phyloP scores from a whole-genome alignment of 805 yeast species.

The Maudiozyma bulderi region DNA sequence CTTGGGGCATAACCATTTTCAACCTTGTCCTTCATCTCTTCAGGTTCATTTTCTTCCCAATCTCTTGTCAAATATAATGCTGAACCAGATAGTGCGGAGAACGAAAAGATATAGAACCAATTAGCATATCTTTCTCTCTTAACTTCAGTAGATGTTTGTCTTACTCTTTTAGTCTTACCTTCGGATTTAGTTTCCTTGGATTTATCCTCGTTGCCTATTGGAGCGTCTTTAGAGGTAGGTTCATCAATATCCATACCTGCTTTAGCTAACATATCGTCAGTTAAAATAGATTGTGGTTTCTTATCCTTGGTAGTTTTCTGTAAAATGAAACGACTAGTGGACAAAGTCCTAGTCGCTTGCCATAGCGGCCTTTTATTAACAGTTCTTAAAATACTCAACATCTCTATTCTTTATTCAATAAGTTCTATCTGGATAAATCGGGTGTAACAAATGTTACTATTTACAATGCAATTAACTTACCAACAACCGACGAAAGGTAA shows the following conservation, averaged over 20 bases:
- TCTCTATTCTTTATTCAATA: background rate
- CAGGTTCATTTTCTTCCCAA: conserved; percentile 73
- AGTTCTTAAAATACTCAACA: conserved; percentile 2
- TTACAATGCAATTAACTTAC: conserved; percentile 7
- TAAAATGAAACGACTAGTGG: conserved; percentile 4
- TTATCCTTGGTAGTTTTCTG: conserved; percentile 12
- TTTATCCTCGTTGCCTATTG: conserved; percentile 10
- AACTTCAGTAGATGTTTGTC: conserved; percentile 65
- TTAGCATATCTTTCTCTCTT: conserved; percentile 79
- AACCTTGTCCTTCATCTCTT: conserved; percentile 43
- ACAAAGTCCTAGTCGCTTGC: conserved; percentile 3
- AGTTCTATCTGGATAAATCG: background rate
- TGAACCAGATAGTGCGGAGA: conserved; percentile 40
- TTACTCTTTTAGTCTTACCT: conserved; percentile 36
- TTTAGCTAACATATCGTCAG: conserved; percentile 70
- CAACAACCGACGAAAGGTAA: too few relatives aligned
- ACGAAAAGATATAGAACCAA: conserved; percentile 51
- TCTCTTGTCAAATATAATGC: conserved; percentile 69
- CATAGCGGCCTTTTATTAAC: conserved; percentile 1
- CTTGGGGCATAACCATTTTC: conserved; percentile 60
- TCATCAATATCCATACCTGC: conserved; percentile 68
- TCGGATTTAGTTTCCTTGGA: conserved; percentile 6
- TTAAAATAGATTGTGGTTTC: conserved; percentile 46
- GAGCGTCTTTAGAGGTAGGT: conserved; percentile 16
- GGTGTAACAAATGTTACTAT: background rate